Evolutionary conservation across 129 eudicot genomes (phyloP), one percentile per base, ranked within the genome.

Genomic region (Chrysanthemum lavandulifolium): DNA sequence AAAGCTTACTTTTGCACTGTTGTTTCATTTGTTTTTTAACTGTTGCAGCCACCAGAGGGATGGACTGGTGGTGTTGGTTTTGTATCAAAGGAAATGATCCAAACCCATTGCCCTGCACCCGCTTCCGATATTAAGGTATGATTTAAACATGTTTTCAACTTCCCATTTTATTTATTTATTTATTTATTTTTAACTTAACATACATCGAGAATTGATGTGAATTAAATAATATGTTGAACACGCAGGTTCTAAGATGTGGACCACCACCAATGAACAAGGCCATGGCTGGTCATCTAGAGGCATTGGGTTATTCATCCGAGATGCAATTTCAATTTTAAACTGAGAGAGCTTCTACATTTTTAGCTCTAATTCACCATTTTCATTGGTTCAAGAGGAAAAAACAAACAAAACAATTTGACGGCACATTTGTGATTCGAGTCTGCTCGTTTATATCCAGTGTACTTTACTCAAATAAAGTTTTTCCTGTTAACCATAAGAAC

Each of bases 181-280:
- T 19, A 19, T 19, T 19, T 19, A 19, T 19, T n/a, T 19, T 47
- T 10, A 21, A 11, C 62, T 31, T 50, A 10, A 13, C 15, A 16
- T 51, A 14, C 13, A 16, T 19, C 25, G 45, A 58, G 23, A 62
- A 2, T 15, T 16, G 14, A 60, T 21, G 14, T 45, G 12, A 67
- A 25, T 5, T 0, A 10, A 53, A n/a, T 61, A 11, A 70, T 21
- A 40, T 53, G n/a, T 43, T 0, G 2, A 52, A 52, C 61, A 54
- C 76, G 84, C 87, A 93, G 98, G 76, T 94, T 40, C 79, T 94
- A 73, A 90, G 97, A 73, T 94, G 98, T 9, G 98, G 98, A 0
- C 98, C 98, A 13, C 98, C 98, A 68, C 98, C 98, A 1, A 94
- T 94, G 98, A 94, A 94, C 91, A 94, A 94, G 82, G 98, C 98